A percentile compares a stretch with the other conserved stretches of the same genome.
phyloP scores from a whole-genome alignment of 371 early-diverging fungal species.

The Basidiobolus meristosporus region DNA sequence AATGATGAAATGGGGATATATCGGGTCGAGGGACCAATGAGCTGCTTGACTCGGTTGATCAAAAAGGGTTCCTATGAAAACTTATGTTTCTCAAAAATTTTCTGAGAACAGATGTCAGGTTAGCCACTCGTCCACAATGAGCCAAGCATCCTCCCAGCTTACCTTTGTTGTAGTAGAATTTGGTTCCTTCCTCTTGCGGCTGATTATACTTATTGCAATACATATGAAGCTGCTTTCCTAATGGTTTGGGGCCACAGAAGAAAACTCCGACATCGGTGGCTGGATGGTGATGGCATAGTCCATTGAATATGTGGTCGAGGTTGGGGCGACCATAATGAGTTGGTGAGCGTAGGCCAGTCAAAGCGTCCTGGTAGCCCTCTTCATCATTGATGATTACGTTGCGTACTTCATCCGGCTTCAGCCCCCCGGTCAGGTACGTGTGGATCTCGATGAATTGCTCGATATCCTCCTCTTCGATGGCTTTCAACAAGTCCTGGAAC shows the following conservation, averaged over 20 bases:
- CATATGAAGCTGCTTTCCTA: conserved; percentile 14
- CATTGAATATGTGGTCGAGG: conserved; percentile 19
- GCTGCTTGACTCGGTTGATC: too few species aligned
- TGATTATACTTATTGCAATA: conserved; percentile 11
- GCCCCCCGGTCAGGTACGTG: conserved; percentile 38
- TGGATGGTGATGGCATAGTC: conserved; percentile 14
- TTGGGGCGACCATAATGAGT: conserved; percentile 34
- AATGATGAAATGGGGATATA: too few species aligned
- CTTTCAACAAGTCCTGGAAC: conserved; percentile 41
- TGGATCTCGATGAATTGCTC: conserved; percentile 32
- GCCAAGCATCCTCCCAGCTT: too few species aligned
- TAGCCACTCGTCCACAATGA: too few species aligned
- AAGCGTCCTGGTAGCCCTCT: conserved; percentile 20
- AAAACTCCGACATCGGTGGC: conserved; percentile 30
- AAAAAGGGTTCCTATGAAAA: too few species aligned
- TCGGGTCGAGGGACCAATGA: too few species aligned
- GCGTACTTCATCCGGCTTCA: conserved; percentile 16
- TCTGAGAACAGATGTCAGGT: too few species aligned
- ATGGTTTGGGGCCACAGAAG: conserved; percentile 27
- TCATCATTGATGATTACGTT: conserved; percentile 23
- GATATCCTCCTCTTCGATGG: conserved; percentile 25
- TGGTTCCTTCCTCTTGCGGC: conserved; percentile 1
- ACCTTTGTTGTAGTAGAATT: conserved; percentile 5
- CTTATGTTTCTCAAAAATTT: too few species aligned
- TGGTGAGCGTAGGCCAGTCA: conserved; percentile 25